Base-by-base conservation (phyloP, 257 asterid genomes). In the Ligustrum vulgare region DNA sequence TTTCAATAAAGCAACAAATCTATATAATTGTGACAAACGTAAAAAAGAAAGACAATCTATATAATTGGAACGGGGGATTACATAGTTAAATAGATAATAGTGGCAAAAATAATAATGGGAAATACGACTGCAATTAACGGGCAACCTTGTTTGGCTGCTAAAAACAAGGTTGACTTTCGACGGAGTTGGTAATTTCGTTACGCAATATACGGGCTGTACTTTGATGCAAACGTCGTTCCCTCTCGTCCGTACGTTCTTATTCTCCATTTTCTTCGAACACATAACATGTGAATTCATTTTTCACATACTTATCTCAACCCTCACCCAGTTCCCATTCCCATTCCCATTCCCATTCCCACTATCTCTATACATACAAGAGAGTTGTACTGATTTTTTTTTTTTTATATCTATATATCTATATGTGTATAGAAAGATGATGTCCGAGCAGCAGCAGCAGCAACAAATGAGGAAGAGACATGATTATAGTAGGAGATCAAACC, bases 151-250 rank as follows among this genome's bases (percentile, higher is more conserved):
- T 32, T 36, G 71, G 34, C 66, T 60, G 18, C 66, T 60, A 23
- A 60, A 60, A 60, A 60, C 23, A 60, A 60, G 66, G 33, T 60
- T 58, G 66, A 60, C 66, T 60, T 60, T 60, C 66, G 6, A 60
- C 11, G 0, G 28, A 69, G 71, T 10, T 5, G 23, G 75, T 73
- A 23, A 20, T 75, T 81, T 77, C 67, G 54, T 7, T 47, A 83
- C 87, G 87, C 67, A 80, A n/a, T 73, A 72, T 83, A 80, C 87
- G 87, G 87, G 72, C 33, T 23, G 66, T 60, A 22, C 66, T 56
- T 56, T 6, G 9, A 54, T 54, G 63, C 2, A n/a, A 28, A 54
- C 63, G 8, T 15, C 62, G 9, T 58, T 58, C 65, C 15, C 32
- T 75, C 49, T 76, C 74, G 62, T 77, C 87, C 87, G 84, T 83